phyloP scores from a whole-genome alignment of 2,329 filamentous ascomycete species.

The Fusarium chaquense region DNA sequence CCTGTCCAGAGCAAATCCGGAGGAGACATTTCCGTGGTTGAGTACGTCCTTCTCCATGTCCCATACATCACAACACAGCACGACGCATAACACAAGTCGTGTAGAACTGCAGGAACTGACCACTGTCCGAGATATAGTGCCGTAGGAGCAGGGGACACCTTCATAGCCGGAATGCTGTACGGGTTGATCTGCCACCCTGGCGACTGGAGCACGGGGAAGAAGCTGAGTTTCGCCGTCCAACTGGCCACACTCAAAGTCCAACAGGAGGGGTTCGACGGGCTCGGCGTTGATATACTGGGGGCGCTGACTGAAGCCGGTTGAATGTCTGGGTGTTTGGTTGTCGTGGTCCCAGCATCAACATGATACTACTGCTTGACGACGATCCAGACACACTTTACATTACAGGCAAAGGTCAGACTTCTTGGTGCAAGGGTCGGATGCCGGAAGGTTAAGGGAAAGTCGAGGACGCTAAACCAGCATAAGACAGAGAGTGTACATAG shows the following conservation, averaged over 20 bases:
- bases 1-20: constrained; percentile 55
- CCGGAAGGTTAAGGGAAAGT: constrained; percentile 25
- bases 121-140: constrained; percentile 61
- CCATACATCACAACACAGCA: constrained; percentile 20
- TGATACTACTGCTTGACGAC: constrained; percentile 27
- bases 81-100: constrained; percentile 21
- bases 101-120: constrained; percentile 41
- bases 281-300: constrained; percentile 54
- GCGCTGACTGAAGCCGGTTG: constrained; percentile 30
- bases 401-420: constrained; percentile 19
- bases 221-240: constrained; percentile 71
- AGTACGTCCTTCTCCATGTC: constrained; percentile 66
- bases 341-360: constrained; percentile 22
- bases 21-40: constrained; percentile 63
- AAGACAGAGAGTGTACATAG: constrained; percentile 6
- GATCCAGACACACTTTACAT: constrained; percentile 35
- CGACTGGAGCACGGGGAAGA: constrained; percentile 62
- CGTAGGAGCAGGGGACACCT: constrained; percentile 81
- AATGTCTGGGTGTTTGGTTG: constrained; percentile 16
- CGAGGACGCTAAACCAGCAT: constrained; percentile 24
- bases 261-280: constrained; percentile 72
- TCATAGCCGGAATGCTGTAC: constrained; percentile 78
- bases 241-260: constrained; percentile 76
- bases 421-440: constrained; percentile 37
- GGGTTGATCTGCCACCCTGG: constrained; percentile 63